Evolutionary conservation across 139 green algal genomes (phyloP), one percentile per base, ranked within the genome.

Genomic region (Chlamydomonas applanata): DNA sequence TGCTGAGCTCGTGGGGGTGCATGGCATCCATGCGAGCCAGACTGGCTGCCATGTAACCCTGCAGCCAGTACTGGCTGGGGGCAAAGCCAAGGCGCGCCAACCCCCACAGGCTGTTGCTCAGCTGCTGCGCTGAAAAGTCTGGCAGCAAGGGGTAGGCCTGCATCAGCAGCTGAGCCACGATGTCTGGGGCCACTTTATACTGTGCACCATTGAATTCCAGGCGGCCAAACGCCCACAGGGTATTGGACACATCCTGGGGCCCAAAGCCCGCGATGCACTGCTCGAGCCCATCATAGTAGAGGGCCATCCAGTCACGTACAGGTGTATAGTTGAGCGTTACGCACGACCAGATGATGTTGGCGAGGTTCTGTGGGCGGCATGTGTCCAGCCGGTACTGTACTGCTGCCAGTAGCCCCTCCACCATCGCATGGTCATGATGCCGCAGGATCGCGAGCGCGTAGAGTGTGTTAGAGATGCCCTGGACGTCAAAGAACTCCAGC

Each of bases 321-420:
- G 68, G 68, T 13, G 52, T 74, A 46, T 74, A 64, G 46, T 46
- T 24, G 19, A 74, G 52, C 5, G 19, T 45, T 2, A 74, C 68
- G 4, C 17, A 30, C 17, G 25, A 45, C 68, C 49, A 64, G 45
- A 74, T 74, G 68, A 74, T 46, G 68, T 74, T 74, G 16, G 68
- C 7, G 1, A 74, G 24, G 52, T 74, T 64, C 36, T 73, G 67
- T 4, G 67, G 67, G 4, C 25, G 27, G 30, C 46, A 34, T 16
- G 30, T 73, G 67, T 73, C 67, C 46, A 73, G 45, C 9, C 49
- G 46, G 67, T 73, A 73, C 46, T 73, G 67, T n/a, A 63, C 67
- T 1, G 46, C 67, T 22, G 27, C 11, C 13, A 73, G 49, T 7
- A 63, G 67, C 25, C 16, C 29, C 46, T 36, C 46, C 5, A 71